A percentile compares a stretch with the other conserved stretches of the same genome.
phyloP scores from a whole-genome alignment of 2,329 filamentous ascomycete genomes.

The Botrytis hyacinthi region DNA sequence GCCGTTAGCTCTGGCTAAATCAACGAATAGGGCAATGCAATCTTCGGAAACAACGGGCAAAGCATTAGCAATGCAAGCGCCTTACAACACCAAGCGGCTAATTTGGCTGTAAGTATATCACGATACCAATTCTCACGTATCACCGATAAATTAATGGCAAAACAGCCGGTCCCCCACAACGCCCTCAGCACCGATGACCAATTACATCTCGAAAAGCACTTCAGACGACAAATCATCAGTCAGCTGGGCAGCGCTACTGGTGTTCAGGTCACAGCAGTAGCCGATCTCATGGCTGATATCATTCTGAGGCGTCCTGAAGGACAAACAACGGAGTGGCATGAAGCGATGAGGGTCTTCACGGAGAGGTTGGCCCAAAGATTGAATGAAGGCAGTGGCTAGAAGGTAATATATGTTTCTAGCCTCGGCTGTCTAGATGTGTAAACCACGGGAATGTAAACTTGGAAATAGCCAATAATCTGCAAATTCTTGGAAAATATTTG shows the following conservation, averaged over 20 bases:
- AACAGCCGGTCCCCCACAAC: background rate
- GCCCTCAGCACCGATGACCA: background rate
- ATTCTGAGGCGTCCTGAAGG: background rate
- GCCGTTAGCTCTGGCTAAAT: background rate
- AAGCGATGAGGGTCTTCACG: background rate
- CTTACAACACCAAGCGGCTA: background rate
- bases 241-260: background rate
- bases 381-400: background rate
- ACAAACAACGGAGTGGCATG: background rate
- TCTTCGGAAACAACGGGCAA: no score
- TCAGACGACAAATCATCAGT: background rate
- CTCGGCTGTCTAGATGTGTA: background rate
- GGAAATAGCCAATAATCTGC: background rate
- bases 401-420: background rate
- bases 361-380: background rate
- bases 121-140: background rate
- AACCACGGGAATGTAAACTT: background rate
- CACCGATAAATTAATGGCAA: background rate
- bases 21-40: background rate
- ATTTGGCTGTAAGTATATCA: background rate
- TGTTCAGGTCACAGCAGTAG: background rate
- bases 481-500: background rate
- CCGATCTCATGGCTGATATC: background rate
- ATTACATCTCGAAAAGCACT: background rate
- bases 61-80: background rate